Conservation (phyloP, 768 basidiomycete genomes). For the Boletales sp. region DNA sequence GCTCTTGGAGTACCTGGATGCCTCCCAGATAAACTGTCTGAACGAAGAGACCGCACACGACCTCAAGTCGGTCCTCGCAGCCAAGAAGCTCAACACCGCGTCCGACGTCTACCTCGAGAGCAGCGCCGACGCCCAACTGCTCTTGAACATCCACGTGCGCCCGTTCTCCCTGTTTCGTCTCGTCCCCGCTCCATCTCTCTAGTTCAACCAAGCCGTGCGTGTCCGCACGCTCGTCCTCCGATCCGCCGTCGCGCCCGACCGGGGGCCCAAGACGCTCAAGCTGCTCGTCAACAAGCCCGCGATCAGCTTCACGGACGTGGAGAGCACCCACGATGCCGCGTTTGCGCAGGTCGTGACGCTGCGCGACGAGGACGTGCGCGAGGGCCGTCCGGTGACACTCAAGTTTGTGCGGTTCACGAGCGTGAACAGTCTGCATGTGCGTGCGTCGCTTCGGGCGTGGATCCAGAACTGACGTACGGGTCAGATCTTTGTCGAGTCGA, state of each 20-base stretch:
- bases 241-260: slow-evolving; percentile 29
- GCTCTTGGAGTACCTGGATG: slow-evolving; percentile 56
- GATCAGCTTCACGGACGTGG: slow-evolving; percentile 65
- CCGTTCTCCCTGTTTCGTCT: not conserved
- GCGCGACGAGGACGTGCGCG: slow-evolving; percentile 42
- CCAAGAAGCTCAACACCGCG: slow-evolving; percentile 43
- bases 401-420: slow-evolving; percentile 68
- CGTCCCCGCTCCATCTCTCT: not conserved
- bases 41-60: slow-evolving; percentile 57
- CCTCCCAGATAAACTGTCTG: slow-evolving; percentile 61
- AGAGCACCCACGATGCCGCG: slow-evolving; percentile 44
- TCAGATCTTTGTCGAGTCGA: slow-evolving; percentile 67
- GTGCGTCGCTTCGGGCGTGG: not conserved
- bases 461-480: not conserved
- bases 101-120: slow-evolving; percentile 50
- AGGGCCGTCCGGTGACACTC: slow-evolving; percentile 45
- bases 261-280: slow-evolving; percentile 61
- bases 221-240: slow-evolving; percentile 57
- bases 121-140: slow-evolving; percentile 70
- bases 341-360: slow-evolving; percentile 59
- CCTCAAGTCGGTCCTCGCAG: slow-evolving; percentile 47
- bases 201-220: slow-evolving; percentile 72
- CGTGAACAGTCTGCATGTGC: slow-evolving; percentile 63
- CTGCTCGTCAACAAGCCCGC: slow-evolving; percentile 56
- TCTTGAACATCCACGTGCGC: slow-evolving; percentile 61